Evolutionary conservation across 257 asterid species (phyloP), one percentile per base, ranked within the genome.

Genomic region (Nicotiana undulata): DNA sequence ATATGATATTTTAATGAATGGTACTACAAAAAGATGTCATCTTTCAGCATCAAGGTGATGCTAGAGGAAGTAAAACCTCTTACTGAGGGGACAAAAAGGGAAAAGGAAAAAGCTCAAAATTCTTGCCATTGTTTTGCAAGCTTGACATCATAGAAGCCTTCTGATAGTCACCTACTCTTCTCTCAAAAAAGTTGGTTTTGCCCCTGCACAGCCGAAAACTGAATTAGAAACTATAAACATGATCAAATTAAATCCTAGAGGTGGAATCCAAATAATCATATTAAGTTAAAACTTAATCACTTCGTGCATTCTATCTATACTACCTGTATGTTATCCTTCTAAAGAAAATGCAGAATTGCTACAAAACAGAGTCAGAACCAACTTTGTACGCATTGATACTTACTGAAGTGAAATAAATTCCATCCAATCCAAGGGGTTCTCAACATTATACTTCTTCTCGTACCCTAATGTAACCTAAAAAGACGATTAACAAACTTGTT

Each of bases 401-500:
- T 88, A 93, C 97, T 87, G 95, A 32, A 93, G 86, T 6, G 97
- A 91, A 61, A 93, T 91, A 81, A 87, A 86, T 63, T 93, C 97
- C 97, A 93, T 93, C 98, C 98, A 92, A 51, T 93, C 97, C 16
- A 93, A 92, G 68, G 97, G 98, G 88, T 92, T 92, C 34, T 89
- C 91, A 5, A 83, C 91, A 51, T 90, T 86, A 80, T 90, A 92
- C 81, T 59, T 87, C 87, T 80, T 90, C 52, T 81, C 85, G 79
- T 83, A 93, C 18, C 94, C 98, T 79, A 93, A 83, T 32, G 93
- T 86, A 80, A 86, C 93, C 97, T 93, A 89, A 76, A 84, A 84
- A 7, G 13, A 12, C 53, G 49, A 75, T 65, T 34, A 51, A 32
- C 29, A 12, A 61, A 4, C 65, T 66, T 40, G 56, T 79, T 64